A percentile compares a stretch with the other conserved stretches of the same genome.
phyloP scores from a whole-genome alignment of 2,329 filamentous ascomycete species.

The Sphaceloma murrayae region DNA sequence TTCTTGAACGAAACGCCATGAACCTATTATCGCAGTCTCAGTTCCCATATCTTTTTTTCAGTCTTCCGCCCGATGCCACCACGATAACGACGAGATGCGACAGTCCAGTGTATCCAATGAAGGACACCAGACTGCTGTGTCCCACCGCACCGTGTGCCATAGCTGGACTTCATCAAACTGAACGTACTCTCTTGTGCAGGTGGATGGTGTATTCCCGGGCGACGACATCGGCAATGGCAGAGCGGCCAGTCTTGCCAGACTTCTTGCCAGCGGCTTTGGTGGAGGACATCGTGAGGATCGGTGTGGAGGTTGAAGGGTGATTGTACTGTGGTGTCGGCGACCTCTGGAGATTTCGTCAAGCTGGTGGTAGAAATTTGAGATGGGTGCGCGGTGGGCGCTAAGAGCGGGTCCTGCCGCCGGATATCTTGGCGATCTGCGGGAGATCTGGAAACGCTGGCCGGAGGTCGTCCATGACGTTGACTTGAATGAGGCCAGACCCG shows the following conservation, averaged over 20 bases:
- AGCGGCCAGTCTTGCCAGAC: constrained; percentile 70
- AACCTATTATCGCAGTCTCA: constrained; percentile 54
- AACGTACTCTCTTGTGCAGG: constrained; percentile 96
- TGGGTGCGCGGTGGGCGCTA: constrained; percentile 1
- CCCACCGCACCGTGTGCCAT: constrained; percentile 30
- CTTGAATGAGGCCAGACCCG: no score
- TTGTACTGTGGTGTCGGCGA: constrained; percentile 8
- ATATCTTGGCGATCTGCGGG: constrained; percentile 11
- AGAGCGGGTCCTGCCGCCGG: background rate
- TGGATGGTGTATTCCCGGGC: constrained; percentile 99
- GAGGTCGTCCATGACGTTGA: constrained; percentile 10
- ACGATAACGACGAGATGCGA: background rate
- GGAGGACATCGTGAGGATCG: constrained; percentile 34
- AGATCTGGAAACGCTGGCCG: constrained; percentile 10
- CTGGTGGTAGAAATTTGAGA: constrained; percentile 10
- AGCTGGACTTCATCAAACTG: constrained; percentile 64
- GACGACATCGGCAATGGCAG: constrained; percentile 98
- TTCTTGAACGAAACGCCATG: constrained; percentile 99
- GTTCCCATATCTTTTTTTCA: constrained; percentile 39
- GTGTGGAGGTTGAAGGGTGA: background rate
- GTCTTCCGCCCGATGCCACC: constrained; percentile 57
- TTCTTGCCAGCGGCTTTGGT: constrained; percentile 38
- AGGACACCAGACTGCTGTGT: constrained; percentile 1
- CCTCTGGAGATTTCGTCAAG: constrained; percentile 13
- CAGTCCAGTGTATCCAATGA: constrained; percentile 5